A percentile compares a stretch with the other conserved stretches of the same genome.
phyloP scores from a whole-genome alignment of 352 stramenopile genomes.

The Globisporangium orthogonon region DNA sequence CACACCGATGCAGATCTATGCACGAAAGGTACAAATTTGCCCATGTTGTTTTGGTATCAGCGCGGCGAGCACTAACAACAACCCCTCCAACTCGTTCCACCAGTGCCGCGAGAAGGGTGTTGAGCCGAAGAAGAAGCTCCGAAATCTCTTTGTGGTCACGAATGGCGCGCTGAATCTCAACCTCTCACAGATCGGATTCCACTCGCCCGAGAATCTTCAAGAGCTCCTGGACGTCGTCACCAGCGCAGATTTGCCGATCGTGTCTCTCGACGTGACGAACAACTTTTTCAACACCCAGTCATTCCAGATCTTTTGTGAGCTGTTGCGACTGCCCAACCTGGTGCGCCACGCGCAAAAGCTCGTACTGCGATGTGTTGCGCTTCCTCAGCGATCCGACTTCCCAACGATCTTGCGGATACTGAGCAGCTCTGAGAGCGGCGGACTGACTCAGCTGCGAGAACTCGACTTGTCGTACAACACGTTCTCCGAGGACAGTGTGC shows the following conservation, averaged over 20 bases:
- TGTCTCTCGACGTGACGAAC: constrained; percentile 44
- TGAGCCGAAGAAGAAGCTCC: constrained; percentile 31
- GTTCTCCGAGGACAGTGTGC: constrained; percentile 30
- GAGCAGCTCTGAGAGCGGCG: constrained; percentile 14
- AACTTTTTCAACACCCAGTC: constrained; percentile 55
- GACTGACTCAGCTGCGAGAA: constrained; percentile 25
- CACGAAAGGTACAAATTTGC: constrained; percentile 23
- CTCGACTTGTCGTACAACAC: constrained; percentile 74
- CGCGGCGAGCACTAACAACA: not conserved
- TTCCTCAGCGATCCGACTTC: constrained; percentile 45
- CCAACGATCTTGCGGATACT: constrained; percentile 31
- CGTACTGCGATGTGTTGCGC: constrained; percentile 35
- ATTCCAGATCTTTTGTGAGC: constrained; percentile 39
- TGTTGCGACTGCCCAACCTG: constrained; percentile 31
- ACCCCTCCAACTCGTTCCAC: not conserved
- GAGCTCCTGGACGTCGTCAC: constrained; percentile 43
- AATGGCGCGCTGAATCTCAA: constrained; percentile 35
- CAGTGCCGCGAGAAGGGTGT: constrained; percentile 40
- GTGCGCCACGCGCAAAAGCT: constrained; percentile 28
- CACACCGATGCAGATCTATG: constrained; percentile 26
- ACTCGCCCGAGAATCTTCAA: constrained; percentile 41
- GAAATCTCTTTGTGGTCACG: constrained; percentile 29
- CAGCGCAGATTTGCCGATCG: constrained; percentile 25
- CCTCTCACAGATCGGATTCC: constrained; percentile 45
- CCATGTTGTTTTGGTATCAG: not conserved